A percentile compares a stretch with the other conserved stretches of the same genome.
These are phyloP conservation scores for Saccharomycopsis crataegensis DNA, from an alignment of 1,139 yeast genomes.

Conservation along the genomic window DNA sequence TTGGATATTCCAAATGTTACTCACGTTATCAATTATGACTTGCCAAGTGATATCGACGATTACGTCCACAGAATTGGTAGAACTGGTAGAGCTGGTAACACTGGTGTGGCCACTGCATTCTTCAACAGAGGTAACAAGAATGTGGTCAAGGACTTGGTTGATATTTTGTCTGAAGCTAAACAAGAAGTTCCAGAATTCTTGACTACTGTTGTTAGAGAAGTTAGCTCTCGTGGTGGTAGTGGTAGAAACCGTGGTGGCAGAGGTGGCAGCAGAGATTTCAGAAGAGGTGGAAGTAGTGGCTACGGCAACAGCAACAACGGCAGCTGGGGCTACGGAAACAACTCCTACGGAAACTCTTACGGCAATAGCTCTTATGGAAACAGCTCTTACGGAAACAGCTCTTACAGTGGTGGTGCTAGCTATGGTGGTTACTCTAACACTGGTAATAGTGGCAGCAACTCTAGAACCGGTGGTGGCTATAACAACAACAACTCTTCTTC, in stretches of 20 bases:
- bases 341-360: neutral
- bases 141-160: constrained; percentile 81
- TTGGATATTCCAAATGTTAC: constrained; percentile 98
- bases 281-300: constrained; percentile 12
- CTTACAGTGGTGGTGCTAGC: constrained; percentile 1
- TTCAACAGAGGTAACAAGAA: constrained; percentile 94
- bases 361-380: neutral
- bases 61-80: constrained; percentile 99
- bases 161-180: constrained; percentile 87
- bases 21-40: constrained; percentile 93
- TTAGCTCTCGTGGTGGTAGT: constrained; percentile 41
- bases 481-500: neutral
- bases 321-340: constrained; percentile 4
- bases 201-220: constrained; percentile 73
- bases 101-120: constrained; percentile 97
- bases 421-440: neutral
- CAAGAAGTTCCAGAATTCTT: constrained; percentile 94
- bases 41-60: constrained; percentile 96
- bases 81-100: constrained; percentile 99
- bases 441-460: neutral
- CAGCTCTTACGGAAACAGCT: neutral
- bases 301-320: constrained; percentile 6
- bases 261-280: constrained; percentile 17
- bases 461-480: neutral
- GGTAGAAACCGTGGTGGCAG: constrained; percentile 38